Evolutionary conservation across 768 basidiomycete genomes (phyloP).

Genomic region (Leccinum variicolor): DNA sequence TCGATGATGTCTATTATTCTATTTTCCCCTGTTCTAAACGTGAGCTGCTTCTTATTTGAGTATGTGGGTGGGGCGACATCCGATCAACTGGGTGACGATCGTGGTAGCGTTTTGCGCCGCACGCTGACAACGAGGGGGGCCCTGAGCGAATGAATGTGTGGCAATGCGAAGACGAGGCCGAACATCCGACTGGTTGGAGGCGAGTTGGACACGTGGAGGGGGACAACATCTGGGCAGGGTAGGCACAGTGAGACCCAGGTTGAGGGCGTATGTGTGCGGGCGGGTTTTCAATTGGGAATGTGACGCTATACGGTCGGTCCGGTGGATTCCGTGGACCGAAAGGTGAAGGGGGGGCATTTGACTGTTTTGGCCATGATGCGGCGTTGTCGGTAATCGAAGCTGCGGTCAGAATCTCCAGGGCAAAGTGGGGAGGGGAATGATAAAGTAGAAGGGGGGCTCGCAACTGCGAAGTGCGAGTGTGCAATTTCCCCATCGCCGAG

Average conservation of each 20-base stretch:
- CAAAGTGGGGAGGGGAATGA: neutral
- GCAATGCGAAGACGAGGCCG: constrained; percentile 3
- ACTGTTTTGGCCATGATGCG: neutral
- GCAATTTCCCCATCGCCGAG: neutral
- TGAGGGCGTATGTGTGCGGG: constrained; percentile 13
- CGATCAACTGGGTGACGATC: constrained; percentile 12
- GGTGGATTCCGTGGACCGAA: neutral
- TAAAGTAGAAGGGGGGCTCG: neutral
- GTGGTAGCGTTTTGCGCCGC: constrained; percentile 11
- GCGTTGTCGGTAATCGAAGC: neutral
- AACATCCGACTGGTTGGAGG: constrained; percentile 1
- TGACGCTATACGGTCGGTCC: neutral
- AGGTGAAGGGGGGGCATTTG: neutral
- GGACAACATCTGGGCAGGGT: neutral
- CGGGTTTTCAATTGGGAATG: constrained; percentile 8
- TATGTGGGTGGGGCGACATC: neutral
- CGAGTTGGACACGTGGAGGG: constrained; percentile 9
- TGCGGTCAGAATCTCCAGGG: neutral
- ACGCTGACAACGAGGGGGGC: constrained; percentile 23
- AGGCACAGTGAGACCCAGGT: constrained; percentile 11
- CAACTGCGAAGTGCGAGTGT: neutral
- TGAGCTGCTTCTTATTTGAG: neutral
- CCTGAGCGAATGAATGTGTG: constrained; percentile 6
- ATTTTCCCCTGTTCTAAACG: constrained; percentile 4
- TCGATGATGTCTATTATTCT: constrained; percentile 20